Percentiles rank a stretch among this genome's conserved stretches.
These are phyloP conservation scores for Uronychia setigera DNA, from an alignment of 73 alveolate genomes.

Conservation along the genomic window DNA sequence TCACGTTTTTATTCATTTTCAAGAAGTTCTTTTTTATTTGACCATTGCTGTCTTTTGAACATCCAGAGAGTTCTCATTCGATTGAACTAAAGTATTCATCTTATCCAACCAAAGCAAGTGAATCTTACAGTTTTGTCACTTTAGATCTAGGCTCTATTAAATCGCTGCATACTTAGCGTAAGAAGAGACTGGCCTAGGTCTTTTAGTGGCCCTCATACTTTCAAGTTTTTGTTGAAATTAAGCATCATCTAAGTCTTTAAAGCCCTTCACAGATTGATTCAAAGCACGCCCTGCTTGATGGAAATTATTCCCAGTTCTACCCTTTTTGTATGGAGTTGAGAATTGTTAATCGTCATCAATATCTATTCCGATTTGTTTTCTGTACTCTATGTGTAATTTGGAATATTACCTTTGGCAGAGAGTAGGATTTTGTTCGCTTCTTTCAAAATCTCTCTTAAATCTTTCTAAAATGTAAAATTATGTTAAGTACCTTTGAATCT, in stretches of 20 bases:
- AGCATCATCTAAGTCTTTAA: background rate
- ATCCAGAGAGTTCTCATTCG: background rate
- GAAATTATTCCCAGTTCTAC: background rate
- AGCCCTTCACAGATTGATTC: no score
- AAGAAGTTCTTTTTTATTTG: background rate
- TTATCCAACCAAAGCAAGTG: background rate
- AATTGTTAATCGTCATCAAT: no score
- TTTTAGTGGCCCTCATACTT: background rate
- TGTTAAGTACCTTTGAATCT: no score
- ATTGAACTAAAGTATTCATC: background rate
- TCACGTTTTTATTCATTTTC: no score
- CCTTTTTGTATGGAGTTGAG: no score
- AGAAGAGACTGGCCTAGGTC: background rate
- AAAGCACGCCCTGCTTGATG: background rate
- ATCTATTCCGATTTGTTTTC: background rate
- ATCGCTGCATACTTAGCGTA: background rate
- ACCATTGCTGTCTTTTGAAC: background rate
- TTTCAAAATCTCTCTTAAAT: background rate
- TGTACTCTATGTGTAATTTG: background rate
- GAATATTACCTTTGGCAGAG: background rate
- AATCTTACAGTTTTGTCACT: background rate
- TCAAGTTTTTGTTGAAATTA: background rate
- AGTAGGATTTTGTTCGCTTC: background rate
- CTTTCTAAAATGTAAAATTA: no score
- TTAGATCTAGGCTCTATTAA: no score